Evolutionary conservation across 2,329 filamentous ascomycete genomes (phyloP).

Genomic region (Phyllosticta citribraziliensis): DNA sequence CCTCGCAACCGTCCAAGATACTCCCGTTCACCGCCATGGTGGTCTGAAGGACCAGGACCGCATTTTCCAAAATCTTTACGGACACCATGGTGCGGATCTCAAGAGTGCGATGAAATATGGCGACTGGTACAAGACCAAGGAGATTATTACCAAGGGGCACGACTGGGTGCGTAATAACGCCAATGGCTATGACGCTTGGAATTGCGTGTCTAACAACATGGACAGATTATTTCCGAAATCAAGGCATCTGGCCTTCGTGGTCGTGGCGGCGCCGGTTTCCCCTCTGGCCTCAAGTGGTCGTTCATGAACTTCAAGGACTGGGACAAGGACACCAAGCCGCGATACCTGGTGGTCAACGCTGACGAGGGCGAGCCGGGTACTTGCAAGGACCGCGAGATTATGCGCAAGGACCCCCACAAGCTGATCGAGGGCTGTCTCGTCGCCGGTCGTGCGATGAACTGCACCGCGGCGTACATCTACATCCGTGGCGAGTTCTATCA

Average conservation of each 20-base stretch:
- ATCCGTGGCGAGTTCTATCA: constrained; percentile 98
- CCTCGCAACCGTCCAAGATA: constrained; percentile 51
- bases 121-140: constrained; percentile 99
- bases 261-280: constrained; percentile 94
- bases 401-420: constrained; percentile 99
- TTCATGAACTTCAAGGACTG: constrained; percentile 99
- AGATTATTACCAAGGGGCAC: constrained; percentile 92
- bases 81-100: constrained; percentile 80
- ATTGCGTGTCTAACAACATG: constrained; percentile 7
- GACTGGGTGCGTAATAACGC: constrained; percentile 60
- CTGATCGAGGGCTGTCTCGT: constrained; percentile 94
- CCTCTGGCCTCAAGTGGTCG: constrained; percentile 98
- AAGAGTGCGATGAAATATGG: constrained; percentile 96
- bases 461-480: constrained; percentile 96
- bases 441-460: constrained; percentile 96
- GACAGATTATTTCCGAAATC: constrained; percentile 84
- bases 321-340: constrained; percentile 94
- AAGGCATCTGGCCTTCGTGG: constrained; percentile 94
- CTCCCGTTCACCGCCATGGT: constrained; percentile 61
- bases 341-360: constrained; percentile 95
- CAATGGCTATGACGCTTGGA: background rate
- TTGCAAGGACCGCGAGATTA: constrained; percentile 99
- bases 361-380: constrained; percentile 98
- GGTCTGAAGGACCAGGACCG: constrained; percentile 92
- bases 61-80: constrained; percentile 98